phyloP scores from a whole-genome alignment of 228 moss, liverwort and hornwort genomes.

The Sphagnum magellanicum region DNA sequence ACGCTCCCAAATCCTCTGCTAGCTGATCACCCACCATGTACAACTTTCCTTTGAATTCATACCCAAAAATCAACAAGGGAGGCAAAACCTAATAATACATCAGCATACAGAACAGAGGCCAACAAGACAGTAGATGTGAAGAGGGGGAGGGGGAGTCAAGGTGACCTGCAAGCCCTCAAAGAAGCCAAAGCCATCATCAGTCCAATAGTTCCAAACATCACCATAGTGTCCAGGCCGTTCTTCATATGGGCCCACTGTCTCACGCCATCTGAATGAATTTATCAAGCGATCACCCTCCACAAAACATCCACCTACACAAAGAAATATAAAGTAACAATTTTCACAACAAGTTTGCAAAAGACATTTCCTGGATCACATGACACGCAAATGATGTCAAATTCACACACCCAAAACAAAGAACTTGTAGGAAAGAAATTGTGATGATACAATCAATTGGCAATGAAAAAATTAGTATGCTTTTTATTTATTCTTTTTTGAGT shows the following conservation, averaged over 20 bases:
- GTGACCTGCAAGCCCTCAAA: conserved; percentile 85
- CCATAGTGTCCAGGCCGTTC: conserved; percentile 87
- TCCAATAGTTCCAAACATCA: conserved; percentile 96
- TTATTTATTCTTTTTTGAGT: neutral
- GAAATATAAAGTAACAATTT: neutral
- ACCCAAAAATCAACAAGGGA: too few species aligned
- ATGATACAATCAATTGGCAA: neutral
- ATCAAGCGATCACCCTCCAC: conserved; percentile 66
- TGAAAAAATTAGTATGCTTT: neutral
- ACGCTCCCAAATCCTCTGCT: conserved; percentile 75
- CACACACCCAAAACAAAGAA: neutral
- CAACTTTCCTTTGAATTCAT: too few species aligned
- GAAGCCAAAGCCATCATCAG: conserved; percentile 87
- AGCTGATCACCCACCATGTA: conserved; percentile 37
- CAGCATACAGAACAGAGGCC: neutral
- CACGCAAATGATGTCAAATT: too few species aligned
- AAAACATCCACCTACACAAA: conserved; percentile 73
- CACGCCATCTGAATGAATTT: conserved; percentile 93
- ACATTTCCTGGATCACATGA: too few species aligned
- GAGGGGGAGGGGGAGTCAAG: neutral
- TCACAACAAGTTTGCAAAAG: neutral
- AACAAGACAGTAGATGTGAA: neutral
- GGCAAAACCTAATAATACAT: neutral
- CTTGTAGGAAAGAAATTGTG: neutral
- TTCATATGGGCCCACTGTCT: conserved; percentile 74